Evolutionary conservation across 1,284 basidiomycete genomes (phyloP), one percentile per base, ranked within the genome.

Genomic region (Inonotus obliquus): DNA sequence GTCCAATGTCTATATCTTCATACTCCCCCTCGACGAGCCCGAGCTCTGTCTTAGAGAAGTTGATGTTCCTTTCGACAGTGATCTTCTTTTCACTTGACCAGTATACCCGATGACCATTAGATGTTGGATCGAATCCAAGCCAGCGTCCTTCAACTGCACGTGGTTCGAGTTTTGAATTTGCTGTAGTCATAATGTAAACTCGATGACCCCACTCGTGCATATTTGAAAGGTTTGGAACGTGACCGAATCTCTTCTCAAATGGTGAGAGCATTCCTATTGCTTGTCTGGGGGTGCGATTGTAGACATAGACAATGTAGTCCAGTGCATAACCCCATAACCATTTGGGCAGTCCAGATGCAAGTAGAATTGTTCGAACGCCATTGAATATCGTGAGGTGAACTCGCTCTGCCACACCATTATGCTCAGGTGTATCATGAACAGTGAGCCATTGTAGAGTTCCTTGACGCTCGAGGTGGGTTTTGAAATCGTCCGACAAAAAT

Each of bases 381-480:
- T 77, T 71, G 7, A 73, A 2, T 1, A 76, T 65, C 0, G 69
- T 72, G 0, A 69, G 63, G 57, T 77, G 75, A 0, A 69, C 65
- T 0, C 68, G 56, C 65, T 78, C 73, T 0, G 73, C 73, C 2
- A 76, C 64, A 2, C 76, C 71, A 61, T 76, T 75, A 2, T 75
- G 69, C 60, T 73, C 53, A 0, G 73, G 72, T 1, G 71, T 73
- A 54, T 76, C 68, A 57, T 76, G 74, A 0, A 72, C 63, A 1
- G 72, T 75, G 2, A 73, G 69, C 27, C 70, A 67, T 4, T 59
- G 67, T 6, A 54, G 27, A 0, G 68, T 77, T 0, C 77, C 76
- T 41, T 41, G 4, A 13, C 32, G 4, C 32, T 32, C 9, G 32
- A 32, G 32, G 32, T 32, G 9, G 9, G 4, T 32, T 4, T 4